phyloP scores from a whole-genome alignment of 2,329 filamentous ascomycete species.

The Epichloe scottii region DNA sequence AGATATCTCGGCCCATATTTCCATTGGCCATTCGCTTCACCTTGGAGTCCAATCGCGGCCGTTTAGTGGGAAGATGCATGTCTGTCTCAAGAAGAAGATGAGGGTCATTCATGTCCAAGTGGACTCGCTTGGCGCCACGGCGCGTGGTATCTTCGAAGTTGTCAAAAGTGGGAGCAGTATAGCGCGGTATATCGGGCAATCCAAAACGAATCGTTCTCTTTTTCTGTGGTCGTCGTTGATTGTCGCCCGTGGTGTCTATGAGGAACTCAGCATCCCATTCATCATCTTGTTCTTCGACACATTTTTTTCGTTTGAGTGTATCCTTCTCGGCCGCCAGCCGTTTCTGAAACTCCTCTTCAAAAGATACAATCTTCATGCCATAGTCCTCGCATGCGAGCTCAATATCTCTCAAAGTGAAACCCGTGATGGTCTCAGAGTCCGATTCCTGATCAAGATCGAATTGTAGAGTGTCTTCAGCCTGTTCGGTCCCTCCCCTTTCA shows the following conservation, averaged over 20 bases:
- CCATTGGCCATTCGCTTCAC: conserved; percentile 56
- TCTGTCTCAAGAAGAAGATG: conserved; percentile 74
- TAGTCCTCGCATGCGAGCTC: conserved; percentile 80
- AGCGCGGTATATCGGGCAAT: conserved; percentile 44
- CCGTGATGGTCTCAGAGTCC: conserved; percentile 55
- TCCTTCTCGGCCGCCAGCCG: conserved; percentile 20
- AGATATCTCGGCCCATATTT: conserved; percentile 59
- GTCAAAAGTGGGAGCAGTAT: conserved; percentile 61
- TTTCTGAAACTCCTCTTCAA: conserved; percentile 25
- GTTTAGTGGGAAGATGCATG: conserved; percentile 48
- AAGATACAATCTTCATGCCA: conserved; percentile 49
- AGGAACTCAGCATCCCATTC: conserved; percentile 54
- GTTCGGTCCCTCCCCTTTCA: conserved; percentile 23
- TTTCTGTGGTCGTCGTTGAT: conserved; percentile 47
- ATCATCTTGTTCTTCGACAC: conserved; percentile 32
- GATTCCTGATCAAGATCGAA: conserved; percentile 39
- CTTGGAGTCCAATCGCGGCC: conserved; percentile 41
- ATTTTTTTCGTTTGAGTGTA: conserved; percentile 18
- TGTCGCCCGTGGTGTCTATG: conserved; percentile 33
- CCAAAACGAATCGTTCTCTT: conserved; percentile 50
- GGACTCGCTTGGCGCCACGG: conserved; percentile 63
- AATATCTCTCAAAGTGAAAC: conserved; percentile 68
- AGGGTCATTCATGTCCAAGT: conserved; percentile 79
- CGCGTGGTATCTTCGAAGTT: conserved; percentile 65
- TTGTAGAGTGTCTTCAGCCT: conserved; percentile 24